Percentiles rank a stretch among this genome's conserved stretches.
Evolutionary conservation across 345 rosid species (phyloP).

Genomic region (Hirschfeldia incana): DNA sequence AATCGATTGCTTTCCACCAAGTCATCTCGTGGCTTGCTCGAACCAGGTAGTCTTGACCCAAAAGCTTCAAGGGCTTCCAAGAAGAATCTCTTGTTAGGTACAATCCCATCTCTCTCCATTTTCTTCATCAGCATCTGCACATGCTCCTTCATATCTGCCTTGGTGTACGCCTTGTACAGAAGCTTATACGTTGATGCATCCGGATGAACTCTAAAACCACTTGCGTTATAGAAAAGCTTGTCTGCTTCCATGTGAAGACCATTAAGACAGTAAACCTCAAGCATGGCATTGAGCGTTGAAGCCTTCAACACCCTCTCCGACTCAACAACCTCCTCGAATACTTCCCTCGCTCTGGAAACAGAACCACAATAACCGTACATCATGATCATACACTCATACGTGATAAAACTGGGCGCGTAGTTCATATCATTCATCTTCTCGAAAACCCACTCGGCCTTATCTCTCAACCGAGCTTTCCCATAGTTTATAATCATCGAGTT

Average conservation of each 20-base stretch:
- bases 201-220: conserved; percentile 44
- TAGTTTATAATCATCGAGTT: conserved; percentile 87
- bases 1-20: conserved; percentile 9
- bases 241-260: conserved; percentile 74
- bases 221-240: conserved; percentile 51
- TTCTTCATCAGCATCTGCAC: conserved; percentile 58
- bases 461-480: conserved; percentile 78
- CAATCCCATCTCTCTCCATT: conserved; percentile 80
- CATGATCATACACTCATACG: conserved; percentile 77
- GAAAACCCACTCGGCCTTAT: conserved; percentile 64
- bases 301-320: conserved; percentile 58
- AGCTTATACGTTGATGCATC: conserved; percentile 80
- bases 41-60: conserved; percentile 47
- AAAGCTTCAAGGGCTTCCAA: conserved; percentile 72
- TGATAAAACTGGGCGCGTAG: conserved; percentile 64
- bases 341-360: conserved; percentile 71
- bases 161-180: conserved; percentile 79
- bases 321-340: conserved; percentile 57
- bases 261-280: conserved; percentile 78
- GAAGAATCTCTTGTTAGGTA: conserved; percentile 85
- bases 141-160: conserved; percentile 71
- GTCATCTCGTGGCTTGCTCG: conserved; percentile 30
- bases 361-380: conserved; percentile 77
- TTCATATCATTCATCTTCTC: conserved; percentile 70
- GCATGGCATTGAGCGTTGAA: conserved; percentile 80